phyloP scores from a whole-genome alignment of 2,329 filamentous ascomycete genomes.

The Talaromyces pinophilus region DNA sequence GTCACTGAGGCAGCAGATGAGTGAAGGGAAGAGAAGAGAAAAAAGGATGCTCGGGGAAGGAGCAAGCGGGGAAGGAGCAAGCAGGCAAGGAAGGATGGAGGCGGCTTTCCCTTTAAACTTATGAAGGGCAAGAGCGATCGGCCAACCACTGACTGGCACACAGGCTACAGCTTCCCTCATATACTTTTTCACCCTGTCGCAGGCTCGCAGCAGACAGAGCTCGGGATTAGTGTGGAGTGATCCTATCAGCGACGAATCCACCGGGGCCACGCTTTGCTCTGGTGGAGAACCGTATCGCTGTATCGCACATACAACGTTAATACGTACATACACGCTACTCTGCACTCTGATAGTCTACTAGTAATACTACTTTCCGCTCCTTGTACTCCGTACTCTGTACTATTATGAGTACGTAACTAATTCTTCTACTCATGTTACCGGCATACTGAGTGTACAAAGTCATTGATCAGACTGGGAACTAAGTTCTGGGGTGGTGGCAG shows the following conservation, averaged over 20 bases:
- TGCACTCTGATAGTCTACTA: neutral
- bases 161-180: neutral
- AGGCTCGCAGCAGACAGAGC: neutral
- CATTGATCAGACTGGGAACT: neutral
- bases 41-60: neutral
- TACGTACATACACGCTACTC: neutral
- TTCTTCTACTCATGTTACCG: neutral
- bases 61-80: neutral
- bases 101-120: neutral
- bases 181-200: neutral
- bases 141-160: constrained; percentile 7
- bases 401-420: neutral
- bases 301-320: neutral
- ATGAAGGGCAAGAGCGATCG: constrained; percentile 18
- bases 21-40: neutral
- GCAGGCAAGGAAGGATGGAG: neutral
- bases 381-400: neutral
- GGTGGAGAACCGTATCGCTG: neutral
- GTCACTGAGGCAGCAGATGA: neutral
- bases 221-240: neutral
- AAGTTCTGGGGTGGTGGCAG: constrained; percentile 1
- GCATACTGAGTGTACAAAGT: neutral
- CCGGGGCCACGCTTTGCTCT: constrained; percentile 10
- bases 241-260: neutral
- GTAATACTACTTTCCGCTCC: neutral